These are phyloP conservation scores for Populus euphratica DNA, from an alignment of 345 rosid genomes.

Conservation along the genomic window DNA sequence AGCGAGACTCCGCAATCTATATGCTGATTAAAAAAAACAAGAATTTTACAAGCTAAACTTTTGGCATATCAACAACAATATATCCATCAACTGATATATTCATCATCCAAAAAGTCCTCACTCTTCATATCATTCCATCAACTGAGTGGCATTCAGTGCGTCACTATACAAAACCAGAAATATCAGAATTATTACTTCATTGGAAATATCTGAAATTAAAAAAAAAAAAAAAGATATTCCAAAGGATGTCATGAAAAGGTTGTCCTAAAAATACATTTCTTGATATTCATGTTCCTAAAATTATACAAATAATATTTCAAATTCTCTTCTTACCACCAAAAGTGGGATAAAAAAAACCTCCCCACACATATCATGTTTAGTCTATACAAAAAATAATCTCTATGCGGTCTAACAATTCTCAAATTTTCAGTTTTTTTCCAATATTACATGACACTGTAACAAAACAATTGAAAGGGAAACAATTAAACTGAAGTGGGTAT, in stretches of 20 bases:
- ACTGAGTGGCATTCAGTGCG: neutral
- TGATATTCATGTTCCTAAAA: neutral
- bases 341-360: neutral
- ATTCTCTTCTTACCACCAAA: neutral
- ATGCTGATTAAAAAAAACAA: neutral
- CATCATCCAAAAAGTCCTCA: neutral
- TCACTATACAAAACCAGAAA: neutral
- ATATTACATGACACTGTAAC: too few relatives aligned
- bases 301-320: neutral
- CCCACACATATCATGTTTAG: too few relatives aligned
- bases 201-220: neutral
- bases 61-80: neutral
- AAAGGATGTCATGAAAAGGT: neutral
- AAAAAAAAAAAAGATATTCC: neutral
- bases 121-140: conserved; percentile 13
- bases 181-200: neutral
- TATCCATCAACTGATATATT: neutral
- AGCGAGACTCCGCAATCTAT: conserved; percentile 7
- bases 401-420: too few relatives aligned
- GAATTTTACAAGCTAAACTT: neutral
- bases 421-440: too few relatives aligned
- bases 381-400: too few relatives aligned
- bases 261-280: neutral
- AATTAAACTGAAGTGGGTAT: too few relatives aligned
- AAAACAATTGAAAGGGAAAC: too few relatives aligned